A percentile compares a stretch with the other conserved stretches of the same genome.
Evolutionary conservation across 495 filamentous ascomycete species (phyloP).

Genomic region (Podospora pseudocomata): DNA sequence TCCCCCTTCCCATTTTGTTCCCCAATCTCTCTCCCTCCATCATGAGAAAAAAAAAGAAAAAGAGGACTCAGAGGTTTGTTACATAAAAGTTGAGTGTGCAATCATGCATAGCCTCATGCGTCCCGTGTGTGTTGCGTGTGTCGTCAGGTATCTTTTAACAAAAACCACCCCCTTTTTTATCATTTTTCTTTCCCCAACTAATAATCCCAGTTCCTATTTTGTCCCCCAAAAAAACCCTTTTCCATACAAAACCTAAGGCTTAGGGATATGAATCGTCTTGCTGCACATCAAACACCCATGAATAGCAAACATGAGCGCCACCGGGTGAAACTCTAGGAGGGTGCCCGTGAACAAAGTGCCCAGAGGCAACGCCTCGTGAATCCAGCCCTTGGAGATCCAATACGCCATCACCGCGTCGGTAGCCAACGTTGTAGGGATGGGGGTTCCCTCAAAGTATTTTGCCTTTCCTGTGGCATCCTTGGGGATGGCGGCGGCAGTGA

Average conservation of each 20-base stretch:
- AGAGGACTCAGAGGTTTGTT: not conserved
- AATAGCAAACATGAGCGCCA: slow-evolving; percentile 72
- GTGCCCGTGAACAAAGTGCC: slow-evolving; percentile 65
- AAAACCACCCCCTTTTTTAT: not conserved
- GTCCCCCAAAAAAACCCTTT: no score
- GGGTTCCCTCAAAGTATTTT: slow-evolving; percentile 93
- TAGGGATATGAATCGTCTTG: slow-evolving; percentile 93
- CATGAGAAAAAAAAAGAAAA: not conserved
- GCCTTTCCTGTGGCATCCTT: slow-evolving; percentile 90
- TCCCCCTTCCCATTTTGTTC: not conserved
- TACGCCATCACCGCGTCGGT: slow-evolving; percentile 84
- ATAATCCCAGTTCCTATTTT: not conserved
- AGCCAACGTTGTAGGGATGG: slow-evolving; percentile 82
- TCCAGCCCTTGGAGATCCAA: slow-evolving; percentile 79
- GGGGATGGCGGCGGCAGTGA: slow-evolving; percentile 80
- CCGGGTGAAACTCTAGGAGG: slow-evolving; percentile 79
- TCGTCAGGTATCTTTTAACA: not conserved
- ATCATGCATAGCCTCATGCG: not conserved
- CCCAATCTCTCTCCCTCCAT: not conserved
- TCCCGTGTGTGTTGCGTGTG: not conserved
- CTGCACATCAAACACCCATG: slow-evolving; percentile 92
- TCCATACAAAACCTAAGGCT: slow-evolving; percentile 55
- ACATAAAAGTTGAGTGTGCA: not conserved
- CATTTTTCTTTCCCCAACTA: not conserved
- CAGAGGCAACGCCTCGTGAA: slow-evolving; percentile 68